Evolutionary conservation across 768 basidiomycete species (phyloP).

Genomic region (Hypholoma sublateritium): DNA sequence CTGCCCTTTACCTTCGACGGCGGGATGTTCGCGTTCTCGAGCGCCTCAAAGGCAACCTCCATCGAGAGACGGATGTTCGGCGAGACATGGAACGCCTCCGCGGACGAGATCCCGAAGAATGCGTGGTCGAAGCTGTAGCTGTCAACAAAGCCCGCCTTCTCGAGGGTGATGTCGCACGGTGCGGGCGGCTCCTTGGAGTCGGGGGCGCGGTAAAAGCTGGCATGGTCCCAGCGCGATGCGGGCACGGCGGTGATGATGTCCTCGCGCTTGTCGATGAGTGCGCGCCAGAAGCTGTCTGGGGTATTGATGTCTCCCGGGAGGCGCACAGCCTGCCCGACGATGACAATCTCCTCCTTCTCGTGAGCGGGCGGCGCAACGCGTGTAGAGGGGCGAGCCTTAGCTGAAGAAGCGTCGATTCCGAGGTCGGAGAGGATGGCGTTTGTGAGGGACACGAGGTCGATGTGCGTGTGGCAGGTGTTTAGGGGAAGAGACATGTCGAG

Average conservation of each 20-base stretch:
- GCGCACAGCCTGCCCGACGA: constrained; percentile 35
- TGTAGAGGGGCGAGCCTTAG: constrained; percentile 13
- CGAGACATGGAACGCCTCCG: constrained; percentile 31
- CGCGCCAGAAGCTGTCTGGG: constrained; percentile 30
- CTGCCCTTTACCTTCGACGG: constrained; percentile 30
- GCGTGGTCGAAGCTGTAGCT: constrained; percentile 29
- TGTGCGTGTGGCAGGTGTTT: constrained; percentile 34
- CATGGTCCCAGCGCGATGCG: constrained; percentile 34
- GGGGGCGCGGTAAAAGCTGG: constrained; percentile 28
- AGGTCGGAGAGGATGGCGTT: constrained; percentile 22
- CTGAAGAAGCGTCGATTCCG: constrained; percentile 18
- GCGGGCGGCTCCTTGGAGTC: constrained; percentile 22
- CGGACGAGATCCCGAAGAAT: constrained; percentile 35
- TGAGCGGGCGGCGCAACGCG: constrained; percentile 7
- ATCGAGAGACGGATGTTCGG: constrained; percentile 31
- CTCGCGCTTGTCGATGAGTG: constrained; percentile 30
- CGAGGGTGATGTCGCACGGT: constrained; percentile 30
- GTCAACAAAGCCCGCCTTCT: constrained; percentile 33
- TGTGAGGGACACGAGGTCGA: constrained; percentile 28
- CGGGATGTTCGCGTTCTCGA: constrained; percentile 37
- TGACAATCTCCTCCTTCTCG: constrained; percentile 30
- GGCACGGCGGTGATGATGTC: constrained; percentile 30
- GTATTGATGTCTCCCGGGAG: constrained; percentile 33
- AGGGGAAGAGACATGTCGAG: constrained; percentile 26
- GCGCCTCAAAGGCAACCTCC: constrained; percentile 34